A percentile compares a stretch with the other conserved stretches of the same genome.
Evolutionary conservation across 1,139 yeast genomes (phyloP).

Genomic region (Candida labiduridarum): DNA sequence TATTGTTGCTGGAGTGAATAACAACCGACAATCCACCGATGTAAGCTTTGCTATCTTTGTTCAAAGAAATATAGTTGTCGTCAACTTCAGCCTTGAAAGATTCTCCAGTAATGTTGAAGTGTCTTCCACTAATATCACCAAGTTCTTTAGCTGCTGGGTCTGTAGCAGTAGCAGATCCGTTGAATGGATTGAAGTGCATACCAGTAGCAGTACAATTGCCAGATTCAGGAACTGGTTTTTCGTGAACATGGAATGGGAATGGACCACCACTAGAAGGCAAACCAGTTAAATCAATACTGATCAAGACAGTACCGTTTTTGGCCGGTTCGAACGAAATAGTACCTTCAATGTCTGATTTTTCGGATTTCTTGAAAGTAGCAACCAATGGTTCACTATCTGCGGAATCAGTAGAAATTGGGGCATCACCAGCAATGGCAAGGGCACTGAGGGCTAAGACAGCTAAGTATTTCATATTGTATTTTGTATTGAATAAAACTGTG

Average conservation of each 20-base stretch:
- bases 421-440: conserved; percentile 19
- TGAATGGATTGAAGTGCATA: conserved; percentile 44
- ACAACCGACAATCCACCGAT: conserved; percentile 43
- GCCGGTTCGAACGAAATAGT: conserved; percentile 33
- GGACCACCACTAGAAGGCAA: conserved; percentile 45
- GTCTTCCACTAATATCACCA: conserved; percentile 48
- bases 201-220: conserved; percentile 45
- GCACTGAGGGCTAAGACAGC: conserved; percentile 17
- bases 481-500: no score
- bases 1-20: conserved; percentile 34
- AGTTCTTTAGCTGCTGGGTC: conserved; percentile 31
- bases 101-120: conserved; percentile 34
- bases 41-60: conserved; percentile 34
- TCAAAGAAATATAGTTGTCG: conserved; percentile 43
- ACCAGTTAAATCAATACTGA: conserved; percentile 32
- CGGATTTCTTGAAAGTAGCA: conserved; percentile 18
- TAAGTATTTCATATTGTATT: conserved; percentile 4
- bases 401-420: conserved; percentile 24
- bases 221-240: conserved; percentile 37
- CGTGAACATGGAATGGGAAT: conserved; percentile 46
- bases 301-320: conserved; percentile 35
- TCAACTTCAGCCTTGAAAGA: conserved; percentile 27
- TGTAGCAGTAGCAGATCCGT: conserved; percentile 32
- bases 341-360: conserved; percentile 22
- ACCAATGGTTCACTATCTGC: conserved; percentile 18